Base-by-base conservation (phyloP, 2,329 filamentous ascomycete species). In the Thermoascus crustaceus region DNA sequence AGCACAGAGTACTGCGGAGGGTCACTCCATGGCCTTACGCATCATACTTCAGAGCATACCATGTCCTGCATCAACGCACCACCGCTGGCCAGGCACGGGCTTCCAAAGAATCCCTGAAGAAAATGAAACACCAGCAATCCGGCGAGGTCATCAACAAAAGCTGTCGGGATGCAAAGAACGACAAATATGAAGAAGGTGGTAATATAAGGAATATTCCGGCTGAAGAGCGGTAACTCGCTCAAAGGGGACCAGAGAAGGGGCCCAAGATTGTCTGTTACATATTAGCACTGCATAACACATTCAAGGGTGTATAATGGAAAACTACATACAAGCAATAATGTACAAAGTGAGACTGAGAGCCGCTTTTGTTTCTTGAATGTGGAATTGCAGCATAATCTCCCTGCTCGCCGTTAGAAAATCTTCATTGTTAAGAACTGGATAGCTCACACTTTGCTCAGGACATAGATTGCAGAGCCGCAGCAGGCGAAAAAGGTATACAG, bases 131-230 rank as follows among this genome's bases (percentile, higher is more conserved):
- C 74, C 47, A 82, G 68, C 7, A 85, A 64, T 0, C 77, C 77
- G 0, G 73, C 61, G 34, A 78, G 81, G 60, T 78, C 81, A 29
- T 72, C 58, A 3, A 75, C 75, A 0, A 84, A 54, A 0, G 78
- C 75, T 0, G 78, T 75, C 0, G 80, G 79, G 10, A 85, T 69
- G 4, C 72, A 75, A 7, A 85, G 57, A 41, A 84, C 69, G 32
- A 81, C 75, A 53, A 84, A 85, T 18, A 85, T 62, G 39, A 73
- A 72, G 62, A 85, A 80, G 7, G 79, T 80, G 44, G 73, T 54
- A 22, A 82, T 72, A 55, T 85, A 85, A 4, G 80, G 72, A 0
- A 75, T 74, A 47, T 79, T 84, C 5, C 81, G 69, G 2, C 82
- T 81, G 33, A 85, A 71, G 30, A 68, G 52, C 0, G 80, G 78